phyloP scores from a whole-genome alignment of 2,329 filamentous ascomycete genomes.

The Talaromyces verruculosus region DNA sequence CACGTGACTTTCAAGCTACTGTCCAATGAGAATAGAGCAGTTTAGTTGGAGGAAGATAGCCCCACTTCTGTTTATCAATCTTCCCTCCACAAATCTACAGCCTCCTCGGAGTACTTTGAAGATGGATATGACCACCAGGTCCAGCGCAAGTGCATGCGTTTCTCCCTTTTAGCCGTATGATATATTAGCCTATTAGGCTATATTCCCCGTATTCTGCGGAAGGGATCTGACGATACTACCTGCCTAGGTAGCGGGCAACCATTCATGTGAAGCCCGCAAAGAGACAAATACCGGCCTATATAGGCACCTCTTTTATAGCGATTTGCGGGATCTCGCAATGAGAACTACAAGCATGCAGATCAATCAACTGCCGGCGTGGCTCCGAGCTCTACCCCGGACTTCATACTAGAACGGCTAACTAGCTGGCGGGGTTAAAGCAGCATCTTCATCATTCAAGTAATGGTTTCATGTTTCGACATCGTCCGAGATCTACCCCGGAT shows the following conservation, averaged over 20 bases:
- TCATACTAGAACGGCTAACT: neutral
- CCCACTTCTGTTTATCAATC: neutral
- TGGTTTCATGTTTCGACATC: neutral
- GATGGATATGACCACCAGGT: neutral
- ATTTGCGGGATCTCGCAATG: neutral
- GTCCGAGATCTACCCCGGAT: neutral
- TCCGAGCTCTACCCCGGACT: neutral
- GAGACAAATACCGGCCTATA: neutral
- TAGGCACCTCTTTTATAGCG: neutral
- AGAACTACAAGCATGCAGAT: neutral
- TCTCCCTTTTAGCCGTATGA: neutral
- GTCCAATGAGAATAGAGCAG: neutral
- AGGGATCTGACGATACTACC: neutral
- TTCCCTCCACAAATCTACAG: neutral
- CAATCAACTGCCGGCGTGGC: neutral
- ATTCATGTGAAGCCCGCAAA: neutral
- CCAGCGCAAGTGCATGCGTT: neutral
- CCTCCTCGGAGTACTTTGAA: neutral
- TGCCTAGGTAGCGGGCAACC: neutral
- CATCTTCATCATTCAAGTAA: neutral
- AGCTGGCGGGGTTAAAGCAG: neutral
- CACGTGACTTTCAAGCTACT: neutral
- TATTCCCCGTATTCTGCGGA: neutral
- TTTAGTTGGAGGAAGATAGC: neutral
- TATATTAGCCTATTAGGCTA: conserved; percentile 1